Evolutionary conservation across 768 basidiomycete genomes (phyloP).

Genomic region (Tremella mesenterica): DNA sequence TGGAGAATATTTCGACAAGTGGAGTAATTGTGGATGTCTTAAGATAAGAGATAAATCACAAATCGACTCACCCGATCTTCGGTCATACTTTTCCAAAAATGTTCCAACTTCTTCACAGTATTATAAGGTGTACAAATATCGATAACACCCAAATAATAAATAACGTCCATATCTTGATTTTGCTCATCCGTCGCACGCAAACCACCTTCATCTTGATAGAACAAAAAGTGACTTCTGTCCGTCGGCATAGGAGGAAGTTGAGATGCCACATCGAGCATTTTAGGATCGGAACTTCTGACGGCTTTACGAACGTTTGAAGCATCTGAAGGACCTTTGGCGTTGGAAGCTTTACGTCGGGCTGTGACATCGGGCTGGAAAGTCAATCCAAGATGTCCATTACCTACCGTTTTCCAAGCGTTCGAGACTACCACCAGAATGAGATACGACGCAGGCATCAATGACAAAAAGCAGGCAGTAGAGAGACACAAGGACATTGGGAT

Average conservation of each 20-base stretch:
- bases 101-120: slow-evolving; percentile 67
- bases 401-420: too few relatives aligned
- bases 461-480: neutral
- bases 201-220: slow-evolving; percentile 96
- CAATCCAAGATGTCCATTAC: too few relatives aligned
- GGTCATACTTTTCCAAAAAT: slow-evolving; percentile 81
- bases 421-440: too few relatives aligned
- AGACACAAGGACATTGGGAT: slow-evolving; percentile 1
- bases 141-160: slow-evolving; percentile 93
- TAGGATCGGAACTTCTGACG: slow-evolving; percentile 71
- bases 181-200: slow-evolving; percentile 77
- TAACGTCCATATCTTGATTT: slow-evolving; percentile 63
- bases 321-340: slow-evolving; percentile 58
- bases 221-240: slow-evolving; percentile 64
- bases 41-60: too few relatives aligned
- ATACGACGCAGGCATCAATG: too few relatives aligned
- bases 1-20: too few relatives aligned
- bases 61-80: slow-evolving; percentile 67
- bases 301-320: slow-evolving; percentile 77
- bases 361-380: slow-evolving; percentile 58
- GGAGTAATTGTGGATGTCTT: too few relatives aligned
- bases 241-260: slow-evolving; percentile 52
- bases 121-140: slow-evolving; percentile 92
- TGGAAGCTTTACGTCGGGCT: slow-evolving; percentile 57
- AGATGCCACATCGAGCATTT: slow-evolving; percentile 57